phyloP scores from a whole-genome alignment of 768 basidiomycete genomes.

The Termitomyces sp. region DNA sequence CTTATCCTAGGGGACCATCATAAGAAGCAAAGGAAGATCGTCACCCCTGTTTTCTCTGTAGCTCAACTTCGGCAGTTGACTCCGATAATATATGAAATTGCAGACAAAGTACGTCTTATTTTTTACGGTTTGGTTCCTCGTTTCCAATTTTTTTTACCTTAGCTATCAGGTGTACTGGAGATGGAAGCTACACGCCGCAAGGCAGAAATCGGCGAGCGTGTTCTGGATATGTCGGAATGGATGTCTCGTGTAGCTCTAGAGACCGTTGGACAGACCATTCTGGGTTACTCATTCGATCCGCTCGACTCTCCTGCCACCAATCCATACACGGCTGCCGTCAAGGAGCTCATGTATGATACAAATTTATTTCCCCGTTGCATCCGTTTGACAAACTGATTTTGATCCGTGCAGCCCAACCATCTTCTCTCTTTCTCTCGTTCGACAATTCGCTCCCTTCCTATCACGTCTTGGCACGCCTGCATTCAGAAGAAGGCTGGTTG shows the following conservation, averaged over 20 bases:
- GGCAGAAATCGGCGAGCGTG: slow-evolving; percentile 10
- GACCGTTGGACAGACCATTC: slow-evolving; percentile 37
- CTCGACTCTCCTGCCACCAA: slow-evolving; percentile 39
- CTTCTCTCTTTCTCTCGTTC: slow-evolving; percentile 40
- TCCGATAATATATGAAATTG: slow-evolving; percentile 41
- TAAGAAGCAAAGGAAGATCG: slow-evolving; percentile 44
- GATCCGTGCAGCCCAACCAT: slow-evolving; percentile 37
- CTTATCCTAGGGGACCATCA: slow-evolving; percentile 35
- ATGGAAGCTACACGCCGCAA: slow-evolving; percentile 16
- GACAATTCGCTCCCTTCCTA: slow-evolving; percentile 44
- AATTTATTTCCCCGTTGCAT: not conserved
- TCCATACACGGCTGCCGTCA: slow-evolving; percentile 41
- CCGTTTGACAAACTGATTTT: not conserved
- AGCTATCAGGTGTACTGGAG: slow-evolving; percentile 28
- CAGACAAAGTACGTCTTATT: slow-evolving; percentile 35
- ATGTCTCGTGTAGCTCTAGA: slow-evolving; percentile 42
- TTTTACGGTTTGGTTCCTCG: not conserved
- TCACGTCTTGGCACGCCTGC: slow-evolving; percentile 36
- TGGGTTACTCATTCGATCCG: slow-evolving; percentile 46
- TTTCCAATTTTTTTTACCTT: not conserved
- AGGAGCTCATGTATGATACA: slow-evolving; percentile 38
- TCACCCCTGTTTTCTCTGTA: slow-evolving; percentile 44
- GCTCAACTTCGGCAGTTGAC: slow-evolving; percentile 41
- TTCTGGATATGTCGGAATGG: slow-evolving; percentile 46
- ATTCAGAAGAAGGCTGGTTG: slow-evolving; percentile 41